phyloP scores from a whole-genome alignment of 2,329 filamentous ascomycete species.

The Colletotrichum sp. region DNA sequence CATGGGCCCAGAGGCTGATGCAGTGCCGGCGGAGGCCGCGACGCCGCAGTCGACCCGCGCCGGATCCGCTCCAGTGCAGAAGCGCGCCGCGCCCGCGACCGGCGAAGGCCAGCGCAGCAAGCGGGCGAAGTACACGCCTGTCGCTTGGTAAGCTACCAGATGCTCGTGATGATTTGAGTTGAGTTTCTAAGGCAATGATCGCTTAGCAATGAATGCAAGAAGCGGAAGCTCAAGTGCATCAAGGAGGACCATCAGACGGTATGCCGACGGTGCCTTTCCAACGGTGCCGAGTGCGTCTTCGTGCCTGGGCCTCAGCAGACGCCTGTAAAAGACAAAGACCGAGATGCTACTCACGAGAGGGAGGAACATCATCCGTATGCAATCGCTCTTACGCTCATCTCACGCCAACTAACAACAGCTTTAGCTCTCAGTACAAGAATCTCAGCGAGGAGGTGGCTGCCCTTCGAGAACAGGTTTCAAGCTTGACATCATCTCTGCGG shows the following conservation, averaged over 20 bases:
- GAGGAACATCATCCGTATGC: constrained; percentile 23
- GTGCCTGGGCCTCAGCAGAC: constrained; percentile 20
- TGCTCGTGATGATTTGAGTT: not conserved
- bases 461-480: constrained; percentile 32
- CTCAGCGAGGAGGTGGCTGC: constrained; percentile 31
- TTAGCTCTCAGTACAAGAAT: constrained; percentile 15
- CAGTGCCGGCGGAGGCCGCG: not conserved
- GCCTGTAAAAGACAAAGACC: not conserved
- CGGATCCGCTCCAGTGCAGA: constrained; percentile 6
- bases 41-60: not conserved
- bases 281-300: constrained; percentile 30
- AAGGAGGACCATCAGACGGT: constrained; percentile 23
- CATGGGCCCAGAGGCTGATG: not conserved
- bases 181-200: not conserved
- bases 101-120: constrained; percentile 23
- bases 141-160: constrained; percentile 35
- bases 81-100: constrained; percentile 7
- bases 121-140: constrained; percentile 40
- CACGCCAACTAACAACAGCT: not conserved
- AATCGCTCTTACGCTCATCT: not conserved
- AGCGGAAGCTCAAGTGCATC: constrained; percentile 44
- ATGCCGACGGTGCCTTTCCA: constrained; percentile 34
- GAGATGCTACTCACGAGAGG: constrained; percentile 24
- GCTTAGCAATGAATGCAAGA: constrained; percentile 41
- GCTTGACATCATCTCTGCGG: constrained; percentile 28